These are phyloP conservation scores for Mortierella sp. DNA, from an alignment of 371 early-diverging fungal genomes.

Conservation along the genomic window DNA sequence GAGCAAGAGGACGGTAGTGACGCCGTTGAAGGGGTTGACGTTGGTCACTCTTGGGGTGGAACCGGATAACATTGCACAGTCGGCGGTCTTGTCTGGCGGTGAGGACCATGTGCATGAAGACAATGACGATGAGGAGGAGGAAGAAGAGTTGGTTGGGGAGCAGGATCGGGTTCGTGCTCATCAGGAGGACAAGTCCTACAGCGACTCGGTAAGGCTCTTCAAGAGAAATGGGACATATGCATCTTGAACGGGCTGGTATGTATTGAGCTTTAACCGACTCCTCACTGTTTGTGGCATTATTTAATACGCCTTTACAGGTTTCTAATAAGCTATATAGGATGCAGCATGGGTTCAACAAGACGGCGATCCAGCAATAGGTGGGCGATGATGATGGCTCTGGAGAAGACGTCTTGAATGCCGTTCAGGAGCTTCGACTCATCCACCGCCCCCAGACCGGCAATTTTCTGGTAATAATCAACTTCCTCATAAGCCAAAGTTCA, in stretches of 20 bases:
- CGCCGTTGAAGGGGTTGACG: neutral
- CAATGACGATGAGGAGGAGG: neutral
- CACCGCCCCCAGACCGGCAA: constrained; percentile 31
- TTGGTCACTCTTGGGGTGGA: neutral
- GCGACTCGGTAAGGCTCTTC: neutral
- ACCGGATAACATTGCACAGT: neutral
- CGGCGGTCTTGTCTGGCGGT: neutral
- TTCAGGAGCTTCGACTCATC: constrained; percentile 29
- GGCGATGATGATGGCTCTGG: too few relatives aligned
- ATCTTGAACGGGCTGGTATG: too few relatives aligned
- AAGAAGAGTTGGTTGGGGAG: neutral
- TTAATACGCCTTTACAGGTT: constrained; percentile 25
- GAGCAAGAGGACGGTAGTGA: neutral
- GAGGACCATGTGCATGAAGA: neutral
- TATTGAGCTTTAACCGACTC: too few relatives aligned
- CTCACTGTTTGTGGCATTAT: too few relatives aligned
- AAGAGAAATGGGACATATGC: too few relatives aligned
- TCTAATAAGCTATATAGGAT: constrained; percentile 17
- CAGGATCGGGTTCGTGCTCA: neutral
- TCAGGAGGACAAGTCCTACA: constrained; percentile 2
- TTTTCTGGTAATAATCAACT: constrained; percentile 40
- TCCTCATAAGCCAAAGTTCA: too few relatives aligned
- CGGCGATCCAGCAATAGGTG: neutral
- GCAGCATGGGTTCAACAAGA: constrained; percentile 25
- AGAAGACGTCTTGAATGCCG: neutral